Percentiles rank a stretch among this genome's conserved stretches.
Conservation (phyloP, 2,329 filamentous ascomycete species). For the Paramyrothecium sp. region DNA sequence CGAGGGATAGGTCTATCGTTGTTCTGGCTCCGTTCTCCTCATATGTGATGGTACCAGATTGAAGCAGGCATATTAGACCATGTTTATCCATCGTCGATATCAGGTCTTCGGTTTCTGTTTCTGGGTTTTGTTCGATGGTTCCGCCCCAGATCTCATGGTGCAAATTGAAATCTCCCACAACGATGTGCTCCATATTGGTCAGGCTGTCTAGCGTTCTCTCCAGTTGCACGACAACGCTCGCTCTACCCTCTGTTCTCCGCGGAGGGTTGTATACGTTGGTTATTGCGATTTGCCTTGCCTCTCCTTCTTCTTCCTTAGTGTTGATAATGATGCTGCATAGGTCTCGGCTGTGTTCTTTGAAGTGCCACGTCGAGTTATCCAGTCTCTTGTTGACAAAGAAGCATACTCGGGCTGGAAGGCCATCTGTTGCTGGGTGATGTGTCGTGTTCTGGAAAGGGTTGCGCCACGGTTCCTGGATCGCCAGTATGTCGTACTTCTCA, state of each 20-base stretch:
- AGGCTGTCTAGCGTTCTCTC: neutral
- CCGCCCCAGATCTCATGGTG: conserved; percentile 1
- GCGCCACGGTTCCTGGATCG: conserved; percentile 2
- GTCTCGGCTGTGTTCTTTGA: conserved; percentile 1
- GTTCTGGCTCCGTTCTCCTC: conserved; percentile 1
- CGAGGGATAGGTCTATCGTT: conserved; percentile 1
- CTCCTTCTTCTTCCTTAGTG: conserved; percentile 1
- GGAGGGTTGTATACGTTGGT: conserved; percentile 4
- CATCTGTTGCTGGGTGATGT: conserved; percentile 2
- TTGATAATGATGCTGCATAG: conserved; percentile 1
- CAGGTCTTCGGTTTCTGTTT: conserved; percentile 2
- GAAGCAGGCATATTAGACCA: conserved; percentile 1
- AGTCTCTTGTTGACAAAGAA: conserved; percentile 5
- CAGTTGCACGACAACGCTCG: neutral
- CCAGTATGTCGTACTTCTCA: conserved; percentile 4
- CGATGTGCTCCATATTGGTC: conserved; percentile 1
- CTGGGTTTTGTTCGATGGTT: neutral
- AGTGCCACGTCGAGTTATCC: conserved; percentile 3
- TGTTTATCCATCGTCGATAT: conserved; percentile 2
- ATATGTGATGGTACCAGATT: conserved; percentile 1
- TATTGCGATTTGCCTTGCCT: neutral
- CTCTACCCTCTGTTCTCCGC: neutral
- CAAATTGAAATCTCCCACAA: conserved; percentile 5
- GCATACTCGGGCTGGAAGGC: conserved; percentile 2
- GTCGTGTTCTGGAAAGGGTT: conserved; percentile 4